A percentile compares a stretch with the other conserved stretches of the same genome.
Conservation (phyloP, 2,329 filamentous ascomycete genomes). For the Fusarium sp. region DNA sequence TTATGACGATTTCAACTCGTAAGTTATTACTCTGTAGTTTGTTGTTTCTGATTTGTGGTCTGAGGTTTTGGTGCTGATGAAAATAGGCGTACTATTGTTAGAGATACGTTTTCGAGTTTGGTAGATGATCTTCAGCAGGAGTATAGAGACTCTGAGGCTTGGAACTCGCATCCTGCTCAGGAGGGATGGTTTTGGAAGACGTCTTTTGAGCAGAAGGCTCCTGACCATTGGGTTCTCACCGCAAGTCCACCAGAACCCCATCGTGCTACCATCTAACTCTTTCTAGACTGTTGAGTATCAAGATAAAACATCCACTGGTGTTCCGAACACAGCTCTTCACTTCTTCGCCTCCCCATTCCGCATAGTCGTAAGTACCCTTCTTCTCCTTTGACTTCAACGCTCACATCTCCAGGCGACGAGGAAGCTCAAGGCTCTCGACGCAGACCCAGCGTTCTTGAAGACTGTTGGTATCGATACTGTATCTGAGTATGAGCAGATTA, state of each 20-base stretch:
- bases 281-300: neutral
- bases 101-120: neutral
- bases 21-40: neutral
- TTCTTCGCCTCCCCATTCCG: conserved; percentile 1
- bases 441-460: neutral
- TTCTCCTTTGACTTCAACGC: accelerated
- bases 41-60: neutral
- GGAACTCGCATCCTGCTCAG: neutral
- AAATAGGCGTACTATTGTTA: neutral
- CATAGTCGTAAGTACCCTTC: neutral
- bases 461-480: neutral
- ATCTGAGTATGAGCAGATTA: neutral
- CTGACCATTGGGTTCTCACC: neutral
- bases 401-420: neutral
- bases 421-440: neutral
- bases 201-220: neutral
- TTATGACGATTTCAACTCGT: neutral
- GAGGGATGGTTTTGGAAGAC: conserved; percentile 8
- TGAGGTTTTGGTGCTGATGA: neutral
- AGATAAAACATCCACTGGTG: neutral
- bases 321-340: neutral
- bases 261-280: accelerated
- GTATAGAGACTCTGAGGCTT: neutral
- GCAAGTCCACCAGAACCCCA: accelerated
- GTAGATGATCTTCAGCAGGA: conserved; percentile 4